A percentile compares a stretch with the other conserved stretches of the same genome.
phyloP scores from a whole-genome alignment of 192 early-diverging fungal species.

The Radiomyces spectabilis region DNA sequence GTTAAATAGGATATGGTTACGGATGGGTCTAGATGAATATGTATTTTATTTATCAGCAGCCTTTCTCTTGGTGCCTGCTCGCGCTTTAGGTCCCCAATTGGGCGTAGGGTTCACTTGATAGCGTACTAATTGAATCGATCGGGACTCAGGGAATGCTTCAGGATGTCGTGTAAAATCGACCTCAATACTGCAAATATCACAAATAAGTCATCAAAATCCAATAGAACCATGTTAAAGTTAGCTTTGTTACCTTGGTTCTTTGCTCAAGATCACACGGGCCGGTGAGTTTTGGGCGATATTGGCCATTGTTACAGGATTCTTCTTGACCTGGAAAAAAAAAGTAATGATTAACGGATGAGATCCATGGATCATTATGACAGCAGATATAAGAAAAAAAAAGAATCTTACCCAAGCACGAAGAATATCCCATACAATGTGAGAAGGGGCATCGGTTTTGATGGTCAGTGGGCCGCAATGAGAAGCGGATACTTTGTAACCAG shows the following conservation, averaged over 20 bases:
- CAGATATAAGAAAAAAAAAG: no score
- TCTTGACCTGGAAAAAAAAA: no score
- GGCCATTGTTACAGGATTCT: conserved; percentile 59
- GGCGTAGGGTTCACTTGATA: conserved; percentile 94
- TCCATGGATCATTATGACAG: no score
- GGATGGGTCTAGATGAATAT: no score
- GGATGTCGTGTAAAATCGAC: conserved; percentile 73
- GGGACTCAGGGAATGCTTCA: conserved; percentile 66
- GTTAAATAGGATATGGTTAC: no score
- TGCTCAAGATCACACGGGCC: conserved; percentile 58
- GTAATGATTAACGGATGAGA: background rate
- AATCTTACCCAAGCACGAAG: conserved; percentile 70
- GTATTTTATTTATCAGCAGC: conserved; percentile 3
- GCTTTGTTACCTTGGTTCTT: conserved; percentile 25
- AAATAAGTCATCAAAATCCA: background rate
- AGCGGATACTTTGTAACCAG: conserved; percentile 80
- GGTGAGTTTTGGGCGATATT: conserved; percentile 60
- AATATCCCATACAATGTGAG: conserved; percentile 85
- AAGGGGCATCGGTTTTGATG: conserved; percentile 92
- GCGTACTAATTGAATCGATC: conserved; percentile 78
- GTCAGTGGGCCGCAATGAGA: conserved; percentile 74
- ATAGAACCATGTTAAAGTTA: background rate
- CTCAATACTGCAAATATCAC: conserved; percentile 38
- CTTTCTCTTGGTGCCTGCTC: conserved; percentile 46
- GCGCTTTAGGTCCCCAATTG: conserved; percentile 95